These are phyloP conservation scores for Talaromyces pinophilus DNA, from an alignment of 2,329 filamentous ascomycete genomes.

Conservation along the genomic window DNA sequence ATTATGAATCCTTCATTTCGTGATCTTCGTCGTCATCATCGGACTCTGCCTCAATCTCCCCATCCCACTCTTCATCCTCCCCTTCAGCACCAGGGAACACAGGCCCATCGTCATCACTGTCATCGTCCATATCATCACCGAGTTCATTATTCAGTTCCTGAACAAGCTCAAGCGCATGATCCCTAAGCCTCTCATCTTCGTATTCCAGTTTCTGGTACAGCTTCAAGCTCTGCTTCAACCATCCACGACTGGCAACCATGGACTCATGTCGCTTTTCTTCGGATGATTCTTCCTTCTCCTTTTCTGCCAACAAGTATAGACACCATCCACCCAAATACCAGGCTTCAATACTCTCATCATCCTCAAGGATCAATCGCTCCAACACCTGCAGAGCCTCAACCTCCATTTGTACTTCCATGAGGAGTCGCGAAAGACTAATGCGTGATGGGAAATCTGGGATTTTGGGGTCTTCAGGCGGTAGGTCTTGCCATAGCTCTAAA, in stretches of 20 bases:
- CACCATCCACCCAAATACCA: conserved; percentile 98
- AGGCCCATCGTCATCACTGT: conserved; percentile 59
- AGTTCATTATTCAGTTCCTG: conserved; percentile 63
- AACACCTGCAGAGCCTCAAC: conserved; percentile 81
- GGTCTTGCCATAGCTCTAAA: conserved; percentile 77
- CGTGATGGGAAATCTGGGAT: conserved; percentile 85
- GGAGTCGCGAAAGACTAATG: conserved; percentile 77
- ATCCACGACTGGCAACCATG: conserved; percentile 75
- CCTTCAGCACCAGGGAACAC: conserved; percentile 50
- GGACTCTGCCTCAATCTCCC: conserved; percentile 57
- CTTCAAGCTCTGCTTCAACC: conserved; percentile 77
- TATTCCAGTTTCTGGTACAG: conserved; percentile 80
- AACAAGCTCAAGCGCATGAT: conserved; percentile 48
- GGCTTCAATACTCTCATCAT: conserved; percentile 90
- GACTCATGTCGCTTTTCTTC: conserved; percentile 61
- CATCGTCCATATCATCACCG: conserved; percentile 59
- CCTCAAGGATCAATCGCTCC: conserved; percentile 79
- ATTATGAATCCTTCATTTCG: conserved; percentile 56
- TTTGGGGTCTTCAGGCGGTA: conserved; percentile 67
- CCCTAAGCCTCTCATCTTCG: conserved; percentile 53
- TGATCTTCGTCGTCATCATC: conserved; percentile 46
- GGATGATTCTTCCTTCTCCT: conserved; percentile 46
- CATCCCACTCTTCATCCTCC: conserved; percentile 51
- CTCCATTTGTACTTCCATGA: conserved; percentile 89
- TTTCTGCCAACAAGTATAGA: conserved; percentile 66